phyloP scores from a whole-genome alignment of 306 rosid genomes.

The Medicago truncatula region DNA sequence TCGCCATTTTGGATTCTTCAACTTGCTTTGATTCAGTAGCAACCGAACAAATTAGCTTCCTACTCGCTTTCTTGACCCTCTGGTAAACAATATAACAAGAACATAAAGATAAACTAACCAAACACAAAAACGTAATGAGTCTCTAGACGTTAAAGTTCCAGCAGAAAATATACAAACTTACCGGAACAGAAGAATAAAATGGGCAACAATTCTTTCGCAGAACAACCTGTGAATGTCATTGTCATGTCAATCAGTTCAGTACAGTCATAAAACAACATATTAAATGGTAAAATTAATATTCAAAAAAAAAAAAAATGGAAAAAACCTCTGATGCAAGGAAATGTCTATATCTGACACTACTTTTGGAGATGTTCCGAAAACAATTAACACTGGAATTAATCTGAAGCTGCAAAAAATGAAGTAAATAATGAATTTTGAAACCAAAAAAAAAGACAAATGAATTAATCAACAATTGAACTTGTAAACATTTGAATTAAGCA shows the following conservation, averaged over 20 bases:
- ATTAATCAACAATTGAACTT: background rate
- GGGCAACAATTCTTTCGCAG: conserved; percentile 46
- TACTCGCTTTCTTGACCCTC: conserved; percentile 60
- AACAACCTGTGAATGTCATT: conserved; percentile 54
- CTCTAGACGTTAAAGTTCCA: conserved; percentile 3
- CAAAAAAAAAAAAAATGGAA: background rate
- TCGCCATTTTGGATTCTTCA: conserved; percentile 79
- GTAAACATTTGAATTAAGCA: background rate
- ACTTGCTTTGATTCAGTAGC: conserved; percentile 70
- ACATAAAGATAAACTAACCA: conserved; percentile 31
- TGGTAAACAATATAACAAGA: conserved; percentile 46
- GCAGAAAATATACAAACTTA: conserved; percentile 53
- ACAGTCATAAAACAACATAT: conserved; percentile 15
- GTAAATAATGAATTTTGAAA: background rate
- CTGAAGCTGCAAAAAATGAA: conserved; percentile 58
- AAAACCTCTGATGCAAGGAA: conserved; percentile 71
- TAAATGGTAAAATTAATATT: background rate
- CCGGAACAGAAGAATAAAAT: conserved; percentile 52
- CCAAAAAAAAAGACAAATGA: background rate
- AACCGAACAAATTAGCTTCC: conserved; percentile 77
- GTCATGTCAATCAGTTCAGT: conserved; percentile 22
- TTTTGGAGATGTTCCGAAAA: conserved; percentile 54
- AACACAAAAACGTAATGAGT: conserved; percentile 31
- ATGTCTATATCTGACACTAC: conserved; percentile 53
- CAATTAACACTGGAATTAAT: conserved; percentile 46